Evolutionary conservation across 1,139 yeast genomes (phyloP).

Genomic region (Hyphopichia buzzinii): DNA sequence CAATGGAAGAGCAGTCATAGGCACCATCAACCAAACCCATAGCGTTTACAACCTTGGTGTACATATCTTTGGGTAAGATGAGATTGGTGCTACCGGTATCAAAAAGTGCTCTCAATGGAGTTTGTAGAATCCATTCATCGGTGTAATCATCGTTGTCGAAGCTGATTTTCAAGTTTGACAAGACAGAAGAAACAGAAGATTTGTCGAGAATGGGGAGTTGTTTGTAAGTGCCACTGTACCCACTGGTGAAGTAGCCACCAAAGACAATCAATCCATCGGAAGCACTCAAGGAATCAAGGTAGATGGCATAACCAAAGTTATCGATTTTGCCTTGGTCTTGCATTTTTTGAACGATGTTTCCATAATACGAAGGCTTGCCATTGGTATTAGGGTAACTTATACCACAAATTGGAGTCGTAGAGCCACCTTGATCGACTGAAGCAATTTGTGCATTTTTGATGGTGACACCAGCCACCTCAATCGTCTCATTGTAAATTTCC

Average conservation of each 20-base stretch:
- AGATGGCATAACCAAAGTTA: conserved; percentile 18
- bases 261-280: conserved; percentile 18
- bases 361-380: conserved; percentile 8
- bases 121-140: conserved; percentile 4
- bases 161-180: conserved; percentile 1
- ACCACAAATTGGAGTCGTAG: conserved; percentile 20
- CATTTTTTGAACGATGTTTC: conserved; percentile 18
- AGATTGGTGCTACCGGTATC: conserved; percentile 5
- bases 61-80: conserved; percentile 4
- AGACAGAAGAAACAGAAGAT: conserved; percentile 4
- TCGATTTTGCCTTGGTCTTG: conserved; percentile 17
- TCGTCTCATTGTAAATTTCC: conserved; percentile 5
- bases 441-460: conserved; percentile 17
- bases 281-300: conserved; percentile 11
- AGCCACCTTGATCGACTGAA: conserved; percentile 17
- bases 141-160: conserved; percentile 1
- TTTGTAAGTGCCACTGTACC: conserved; percentile 14
- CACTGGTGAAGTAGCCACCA: conserved; percentile 23
- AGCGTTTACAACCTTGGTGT: conserved; percentile 1
- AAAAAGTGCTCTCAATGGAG: conserved; percentile 5
- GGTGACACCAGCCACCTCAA: conserved; percentile 7
- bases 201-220: conserved; percentile 4
- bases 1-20: conserved; percentile 2
- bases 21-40: conserved; percentile 1
- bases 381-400: conserved; percentile 15